Conservation (phyloP, 257 asterid species). For the Lycium barbarum region DNA sequence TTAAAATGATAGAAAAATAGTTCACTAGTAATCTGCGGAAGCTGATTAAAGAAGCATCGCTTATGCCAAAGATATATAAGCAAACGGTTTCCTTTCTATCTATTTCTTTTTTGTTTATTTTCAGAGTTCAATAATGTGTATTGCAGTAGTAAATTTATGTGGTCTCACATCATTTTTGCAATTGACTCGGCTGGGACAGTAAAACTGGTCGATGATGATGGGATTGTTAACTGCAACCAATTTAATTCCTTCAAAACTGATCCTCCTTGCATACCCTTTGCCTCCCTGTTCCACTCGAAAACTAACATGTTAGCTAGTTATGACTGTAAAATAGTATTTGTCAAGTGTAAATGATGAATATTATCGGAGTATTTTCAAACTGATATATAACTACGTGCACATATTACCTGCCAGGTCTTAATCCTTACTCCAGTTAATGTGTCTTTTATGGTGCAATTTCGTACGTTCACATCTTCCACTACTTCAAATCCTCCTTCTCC, state of each 20-base stretch:
- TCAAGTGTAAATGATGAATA: neutral
- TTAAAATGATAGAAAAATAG: neutral
- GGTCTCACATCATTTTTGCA: conserved; percentile 58
- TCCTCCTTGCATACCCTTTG: conserved; percentile 62
- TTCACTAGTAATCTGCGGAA: neutral
- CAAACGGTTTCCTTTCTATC: neutral
- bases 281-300: conserved; percentile 56
- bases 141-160: neutral
- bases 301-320: neutral
- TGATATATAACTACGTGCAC: neutral
- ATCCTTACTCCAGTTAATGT: conserved; percentile 68
- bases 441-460: conserved; percentile 58
- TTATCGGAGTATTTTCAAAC: neutral
- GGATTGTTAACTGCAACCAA: conserved; percentile 62
- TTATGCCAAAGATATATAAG: neutral
- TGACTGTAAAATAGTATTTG: neutral
- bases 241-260: conserved; percentile 56
- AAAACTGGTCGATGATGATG: conserved; percentile 63
- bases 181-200: conserved; percentile 61
- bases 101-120: neutral
- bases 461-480: conserved; percentile 63
- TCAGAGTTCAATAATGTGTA: neutral
- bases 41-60: neutral
- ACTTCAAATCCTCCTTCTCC: conserved; percentile 63
- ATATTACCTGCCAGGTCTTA: conserved; percentile 60